Conservation (phyloP, 306 rosid species). For the Potentilla sterilis region DNA sequence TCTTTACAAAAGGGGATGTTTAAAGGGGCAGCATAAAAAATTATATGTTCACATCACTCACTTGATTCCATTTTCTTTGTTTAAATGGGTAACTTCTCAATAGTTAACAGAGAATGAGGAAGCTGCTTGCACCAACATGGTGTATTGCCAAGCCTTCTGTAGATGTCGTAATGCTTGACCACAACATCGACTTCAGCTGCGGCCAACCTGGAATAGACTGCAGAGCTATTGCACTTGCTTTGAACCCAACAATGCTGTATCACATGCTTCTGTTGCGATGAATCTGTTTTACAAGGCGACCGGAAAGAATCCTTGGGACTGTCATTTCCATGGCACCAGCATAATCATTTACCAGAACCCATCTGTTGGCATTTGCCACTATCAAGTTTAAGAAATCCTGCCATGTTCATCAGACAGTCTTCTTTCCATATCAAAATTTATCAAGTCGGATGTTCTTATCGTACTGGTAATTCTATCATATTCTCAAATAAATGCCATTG, state of each 20-base stretch:
- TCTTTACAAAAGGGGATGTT: not conserved
- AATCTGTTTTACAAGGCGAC: constrained; percentile 21
- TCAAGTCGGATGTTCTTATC: not conserved
- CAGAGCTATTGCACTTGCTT: not conserved
- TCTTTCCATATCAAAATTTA: not conserved
- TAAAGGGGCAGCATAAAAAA: not conserved
- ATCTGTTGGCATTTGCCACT: not conserved
- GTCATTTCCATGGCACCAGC: constrained; percentile 22
- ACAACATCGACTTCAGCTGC: too few species aligned
- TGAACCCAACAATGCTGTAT: not conserved
- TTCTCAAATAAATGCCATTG: too few species aligned
- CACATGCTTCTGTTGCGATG: constrained; percentile 20
- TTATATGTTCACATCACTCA: not conserved
- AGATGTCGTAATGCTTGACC: not conserved
- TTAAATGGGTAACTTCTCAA: not conserved
- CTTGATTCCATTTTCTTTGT: not conserved
- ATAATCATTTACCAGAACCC: constrained; percentile 19
- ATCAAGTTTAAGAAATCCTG: not conserved
- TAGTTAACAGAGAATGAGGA: not conserved
- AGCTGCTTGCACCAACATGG: not conserved
- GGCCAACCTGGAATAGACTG: not conserved
- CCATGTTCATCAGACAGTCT: not conserved
- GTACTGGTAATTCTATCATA: not conserved
- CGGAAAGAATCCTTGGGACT: constrained; percentile 23
- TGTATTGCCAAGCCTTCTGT: constrained; percentile 2